Evolutionary conservation across 2,329 filamentous ascomycete species (phyloP), one percentile per base, ranked within the genome.

Genomic region (Zasmidium angulare): DNA sequence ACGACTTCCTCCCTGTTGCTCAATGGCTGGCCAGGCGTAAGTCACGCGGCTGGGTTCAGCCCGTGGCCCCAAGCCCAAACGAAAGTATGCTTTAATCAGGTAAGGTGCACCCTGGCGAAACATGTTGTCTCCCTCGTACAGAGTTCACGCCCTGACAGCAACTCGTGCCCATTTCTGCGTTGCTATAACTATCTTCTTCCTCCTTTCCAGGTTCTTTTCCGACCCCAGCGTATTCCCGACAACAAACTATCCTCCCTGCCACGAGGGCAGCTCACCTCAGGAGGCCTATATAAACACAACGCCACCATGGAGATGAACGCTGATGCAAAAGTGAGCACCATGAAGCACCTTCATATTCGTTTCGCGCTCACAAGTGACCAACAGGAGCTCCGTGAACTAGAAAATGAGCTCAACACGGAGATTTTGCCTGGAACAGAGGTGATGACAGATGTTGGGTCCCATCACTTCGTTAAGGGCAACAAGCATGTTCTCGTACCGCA

Each of bases 391-490:
- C 75, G 69, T 58, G 75, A 79, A 59, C 73, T 84, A 61, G 81
- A 83, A 68, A 65, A 76, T 56, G 80, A 84, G 75, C 78, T 85
- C 60, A 75, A 81, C 56, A 76, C 76, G 29, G 79, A 83, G 62
- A 80, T 86, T 58, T 72, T 84, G 46, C 83, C 83, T 2, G 83
- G 83, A 22, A 86, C 83, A 2, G 83, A 85, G 71, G 77, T 85
- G 67, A 86, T 86, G 83, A 73, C 78, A 9, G 82, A 89, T 76
- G 80, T 87, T 40, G 84, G 84, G 20, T 75, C 76, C 1, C 84
- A 86, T 71, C 85, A 87, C 71, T 88, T 88, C 66, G 84, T 88
- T 67, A 88, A 87, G 66, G 76, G 78, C 21, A 70, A 71, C 20
- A 70, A 72, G 21, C 74, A 78, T 31, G 79, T 81, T 17, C 72